phyloP scores from a whole-genome alignment of 1,284 basidiomycete species.

The Ceratobasidium sp. region DNA sequence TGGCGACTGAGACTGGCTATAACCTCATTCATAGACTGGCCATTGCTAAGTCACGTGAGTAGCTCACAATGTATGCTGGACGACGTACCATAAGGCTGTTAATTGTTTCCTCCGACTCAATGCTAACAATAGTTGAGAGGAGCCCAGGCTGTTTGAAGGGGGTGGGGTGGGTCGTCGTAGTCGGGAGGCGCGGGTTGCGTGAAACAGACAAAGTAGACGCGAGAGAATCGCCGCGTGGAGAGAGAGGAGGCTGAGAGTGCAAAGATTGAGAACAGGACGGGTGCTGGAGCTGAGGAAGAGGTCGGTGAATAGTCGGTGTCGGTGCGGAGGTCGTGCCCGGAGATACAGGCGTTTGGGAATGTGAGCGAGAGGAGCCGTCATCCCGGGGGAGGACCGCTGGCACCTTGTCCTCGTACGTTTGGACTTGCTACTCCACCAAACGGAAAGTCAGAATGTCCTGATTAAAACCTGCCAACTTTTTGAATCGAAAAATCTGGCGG shows the following conservation, averaged over 20 bases:
- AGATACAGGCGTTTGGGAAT: slow-evolving; percentile 37
- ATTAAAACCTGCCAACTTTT: not conserved
- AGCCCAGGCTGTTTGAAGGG: no score
- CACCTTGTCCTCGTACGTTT: slow-evolving; percentile 44
- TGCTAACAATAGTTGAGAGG: no score
- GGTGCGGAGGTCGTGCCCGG: not conserved
- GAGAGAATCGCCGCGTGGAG: slow-evolving; percentile 59
- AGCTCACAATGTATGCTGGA: no score
- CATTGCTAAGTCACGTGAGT: no score
- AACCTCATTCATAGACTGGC: no score
- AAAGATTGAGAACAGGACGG: no score
- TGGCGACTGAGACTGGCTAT: no score
- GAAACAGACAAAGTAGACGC: slow-evolving; percentile 75
- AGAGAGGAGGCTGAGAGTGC: slow-evolving; percentile 54
- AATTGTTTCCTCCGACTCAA: no score
- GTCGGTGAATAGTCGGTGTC: slow-evolving; percentile 13
- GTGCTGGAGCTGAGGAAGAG: slow-evolving; percentile 61
- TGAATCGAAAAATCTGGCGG: not conserved
- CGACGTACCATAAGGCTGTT: no score
- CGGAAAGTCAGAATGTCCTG: no score
- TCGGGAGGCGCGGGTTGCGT: slow-evolving; percentile 77
- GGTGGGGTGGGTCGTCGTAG: no score
- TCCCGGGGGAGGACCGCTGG: not conserved
- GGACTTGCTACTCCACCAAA: slow-evolving; percentile 54
- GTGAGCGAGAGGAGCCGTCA: slow-evolving; percentile 31